phyloP scores from a whole-genome alignment of 495 filamentous ascomycete genomes.

The Amphirosellinia nigrospora region DNA sequence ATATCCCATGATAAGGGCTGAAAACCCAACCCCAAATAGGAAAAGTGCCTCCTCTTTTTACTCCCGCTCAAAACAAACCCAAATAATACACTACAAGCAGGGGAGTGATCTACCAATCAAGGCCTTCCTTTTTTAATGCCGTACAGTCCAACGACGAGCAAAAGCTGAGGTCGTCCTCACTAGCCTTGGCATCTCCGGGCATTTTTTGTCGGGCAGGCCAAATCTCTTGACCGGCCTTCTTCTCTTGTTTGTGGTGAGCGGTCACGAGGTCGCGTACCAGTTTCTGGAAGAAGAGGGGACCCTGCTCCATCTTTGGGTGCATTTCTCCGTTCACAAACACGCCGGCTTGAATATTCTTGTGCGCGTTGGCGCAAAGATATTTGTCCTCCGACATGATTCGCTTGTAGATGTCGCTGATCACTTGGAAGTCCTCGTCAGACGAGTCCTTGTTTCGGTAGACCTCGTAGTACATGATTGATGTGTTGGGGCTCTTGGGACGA shows the following conservation, averaged over 20 bases:
- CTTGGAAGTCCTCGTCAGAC: slow-evolving; percentile 51
- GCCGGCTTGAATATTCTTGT: slow-evolving; percentile 52
- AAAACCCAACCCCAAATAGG: slow-evolving; percentile 6
- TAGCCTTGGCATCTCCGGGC: background rate
- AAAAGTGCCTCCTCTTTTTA: slow-evolving; percentile 6
- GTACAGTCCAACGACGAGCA: slow-evolving; percentile 21
- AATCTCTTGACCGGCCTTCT: slow-evolving; percentile 47
- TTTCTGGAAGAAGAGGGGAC: slow-evolving; percentile 54
- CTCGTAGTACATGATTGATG: slow-evolving; percentile 51
- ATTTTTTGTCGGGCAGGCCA: slow-evolving; percentile 54
- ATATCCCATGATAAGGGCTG: slow-evolving; percentile 3
- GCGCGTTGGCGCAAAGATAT: slow-evolving; percentile 47
- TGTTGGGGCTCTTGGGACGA: slow-evolving; percentile 48
- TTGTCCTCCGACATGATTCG: slow-evolving; percentile 56
- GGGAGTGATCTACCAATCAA: slow-evolving; percentile 20
- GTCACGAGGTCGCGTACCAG: slow-evolving; percentile 48
- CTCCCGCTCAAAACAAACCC: slow-evolving; percentile 10
- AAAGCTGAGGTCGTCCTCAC: slow-evolving; percentile 20
- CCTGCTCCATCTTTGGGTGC: slow-evolving; percentile 53
- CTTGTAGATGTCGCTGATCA: slow-evolving; percentile 50
- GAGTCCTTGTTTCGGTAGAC: slow-evolving; percentile 55
- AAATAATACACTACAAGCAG: background rate
- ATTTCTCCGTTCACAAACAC: slow-evolving; percentile 55
- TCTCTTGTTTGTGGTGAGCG: slow-evolving; percentile 48
- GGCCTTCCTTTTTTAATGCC: slow-evolving; percentile 20